phyloP scores from a whole-genome alignment of 2,329 filamentous ascomycete genomes.

The Exophiala spinifera region DNA sequence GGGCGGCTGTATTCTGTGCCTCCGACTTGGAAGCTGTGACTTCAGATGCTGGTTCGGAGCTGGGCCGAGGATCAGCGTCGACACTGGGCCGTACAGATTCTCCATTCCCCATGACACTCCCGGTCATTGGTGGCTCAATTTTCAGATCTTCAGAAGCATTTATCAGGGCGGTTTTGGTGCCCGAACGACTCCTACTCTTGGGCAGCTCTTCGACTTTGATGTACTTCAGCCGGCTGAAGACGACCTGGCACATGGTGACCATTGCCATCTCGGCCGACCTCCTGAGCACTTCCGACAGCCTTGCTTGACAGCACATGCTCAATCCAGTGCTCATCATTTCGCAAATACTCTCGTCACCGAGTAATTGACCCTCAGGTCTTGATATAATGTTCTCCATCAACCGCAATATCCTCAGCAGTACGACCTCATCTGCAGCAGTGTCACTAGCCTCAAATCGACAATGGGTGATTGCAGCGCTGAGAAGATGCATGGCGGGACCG shows the following conservation, averaged over 20 bases:
- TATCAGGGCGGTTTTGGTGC: slow-evolving; percentile 21
- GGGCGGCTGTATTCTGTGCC: slow-evolving; percentile 33
- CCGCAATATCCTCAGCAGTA: slow-evolving; percentile 88
- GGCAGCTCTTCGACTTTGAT: slow-evolving; percentile 72
- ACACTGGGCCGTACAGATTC: slow-evolving; percentile 19
- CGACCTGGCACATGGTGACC: slow-evolving; percentile 98
- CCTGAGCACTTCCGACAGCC: slow-evolving; percentile 84
- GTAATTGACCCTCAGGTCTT: slow-evolving; percentile 81
- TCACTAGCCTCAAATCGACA: slow-evolving; percentile 97
- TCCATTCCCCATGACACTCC: slow-evolving; percentile 58
- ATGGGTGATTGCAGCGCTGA: slow-evolving; percentile 93
- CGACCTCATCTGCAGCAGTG: slow-evolving; percentile 90
- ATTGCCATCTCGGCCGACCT: slow-evolving; percentile 89
- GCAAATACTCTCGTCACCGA: slow-evolving; percentile 98
- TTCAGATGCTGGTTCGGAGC: slow-evolving; percentile 19
- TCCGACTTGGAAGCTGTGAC: slow-evolving; percentile 36
- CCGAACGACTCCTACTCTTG: slow-evolving; percentile 24
- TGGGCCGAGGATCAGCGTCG: slow-evolving; percentile 18
- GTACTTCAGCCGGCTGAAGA: slow-evolving; percentile 89
- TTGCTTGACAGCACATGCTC: slow-evolving; percentile 92
- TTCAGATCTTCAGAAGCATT: slow-evolving; percentile 72
- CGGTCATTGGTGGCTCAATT: slow-evolving; percentile 63
- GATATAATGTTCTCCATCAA: slow-evolving; percentile 99
- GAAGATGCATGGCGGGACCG: slow-evolving; percentile 84
- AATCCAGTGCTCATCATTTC: slow-evolving; percentile 99